phyloP scores from a whole-genome alignment of 495 filamentous ascomycete genomes.

The Hypomontagnella monticulosa region DNA sequence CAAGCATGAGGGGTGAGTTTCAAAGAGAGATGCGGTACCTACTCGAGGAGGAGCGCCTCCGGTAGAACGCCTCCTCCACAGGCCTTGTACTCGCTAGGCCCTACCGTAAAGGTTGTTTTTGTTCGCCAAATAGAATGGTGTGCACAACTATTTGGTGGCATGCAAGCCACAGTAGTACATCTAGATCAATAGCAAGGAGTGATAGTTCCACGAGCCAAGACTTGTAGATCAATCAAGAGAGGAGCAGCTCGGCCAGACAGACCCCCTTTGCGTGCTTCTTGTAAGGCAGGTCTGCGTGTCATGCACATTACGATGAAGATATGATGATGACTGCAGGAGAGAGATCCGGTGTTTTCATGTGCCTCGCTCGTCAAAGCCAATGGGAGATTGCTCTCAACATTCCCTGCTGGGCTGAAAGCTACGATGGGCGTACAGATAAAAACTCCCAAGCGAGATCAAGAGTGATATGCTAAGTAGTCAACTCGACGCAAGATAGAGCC shows the following conservation, averaged over 20 bases:
- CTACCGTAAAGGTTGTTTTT: conserved; percentile 21
- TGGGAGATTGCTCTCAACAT: conserved; percentile 13
- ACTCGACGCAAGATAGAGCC: conserved; percentile 8
- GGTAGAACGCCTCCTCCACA: not conserved
- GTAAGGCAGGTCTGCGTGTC: conserved; percentile 1
- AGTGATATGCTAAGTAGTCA: conserved; percentile 6
- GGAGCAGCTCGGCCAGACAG: not conserved
- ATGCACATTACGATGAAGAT: conserved; percentile 15
- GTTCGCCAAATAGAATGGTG: not conserved
- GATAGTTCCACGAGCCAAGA: conserved; percentile 21
- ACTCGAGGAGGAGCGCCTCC: too few relatives aligned
- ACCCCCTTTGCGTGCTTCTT: not conserved
- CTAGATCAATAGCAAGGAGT: conserved; percentile 16
- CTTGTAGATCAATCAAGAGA: not conserved
- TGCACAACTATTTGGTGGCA: conserved; percentile 10
- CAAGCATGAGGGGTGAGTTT: too few relatives aligned
- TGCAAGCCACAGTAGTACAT: conserved; percentile 39
- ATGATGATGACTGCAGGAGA: conserved; percentile 18
- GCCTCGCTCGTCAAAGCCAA: conserved; percentile 17
- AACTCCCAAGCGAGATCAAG: conserved; percentile 11
- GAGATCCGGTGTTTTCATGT: conserved; percentile 6
- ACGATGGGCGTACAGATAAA: conserved; percentile 9
- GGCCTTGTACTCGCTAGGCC: conserved; percentile 21
- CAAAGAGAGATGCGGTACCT: too few relatives aligned
- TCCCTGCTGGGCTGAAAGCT: conserved; percentile 10